Conservation (phyloP, 2,329 filamentous ascomycete species). For the Aureobasidium lini region DNA sequence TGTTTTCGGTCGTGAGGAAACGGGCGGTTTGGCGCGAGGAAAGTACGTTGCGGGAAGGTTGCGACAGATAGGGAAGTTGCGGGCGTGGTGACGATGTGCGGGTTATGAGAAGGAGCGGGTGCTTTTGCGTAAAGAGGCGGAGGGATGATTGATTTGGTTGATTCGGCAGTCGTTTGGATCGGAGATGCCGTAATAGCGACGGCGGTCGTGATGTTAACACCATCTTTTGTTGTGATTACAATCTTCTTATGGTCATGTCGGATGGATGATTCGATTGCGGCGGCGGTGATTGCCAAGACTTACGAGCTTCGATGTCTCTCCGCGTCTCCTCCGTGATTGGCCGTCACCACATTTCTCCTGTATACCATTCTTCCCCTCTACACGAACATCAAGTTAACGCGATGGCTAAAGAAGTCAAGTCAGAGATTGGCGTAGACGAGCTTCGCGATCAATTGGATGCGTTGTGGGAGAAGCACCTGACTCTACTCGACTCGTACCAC, state of each 20-base stretch:
- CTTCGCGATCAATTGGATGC: slow-evolving; percentile 48
- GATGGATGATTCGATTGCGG: not conserved
- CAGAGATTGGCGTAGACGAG: not conserved
- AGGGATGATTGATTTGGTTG: not conserved
- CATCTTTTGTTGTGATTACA: not conserved
- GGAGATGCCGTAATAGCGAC: slow-evolving; percentile 20
- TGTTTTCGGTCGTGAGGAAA: slow-evolving; percentile 71
- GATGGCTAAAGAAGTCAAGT: not conserved
- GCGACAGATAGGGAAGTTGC: slow-evolving; percentile 59
- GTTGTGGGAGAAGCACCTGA: slow-evolving; percentile 59
- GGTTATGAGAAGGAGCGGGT: slow-evolving; percentile 46
- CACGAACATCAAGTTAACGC: not conserved
- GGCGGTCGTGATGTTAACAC: slow-evolving; percentile 13
- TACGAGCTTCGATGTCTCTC: not conserved
- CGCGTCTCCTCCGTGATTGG: not conserved
- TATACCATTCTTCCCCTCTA: not conserved
- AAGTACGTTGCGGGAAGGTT: slow-evolving; percentile 36
- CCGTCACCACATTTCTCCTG: not conserved
- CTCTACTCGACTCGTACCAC: slow-evolving; percentile 60
- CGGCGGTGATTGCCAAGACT: slow-evolving; percentile 8
- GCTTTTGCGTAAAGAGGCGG: slow-evolving; percentile 53
- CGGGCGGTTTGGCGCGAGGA: slow-evolving; percentile 48
- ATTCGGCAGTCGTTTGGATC: slow-evolving; percentile 15
- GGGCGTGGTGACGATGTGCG: slow-evolving; percentile 44
- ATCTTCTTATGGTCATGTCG: not conserved